Percentiles rank a stretch among this genome's conserved stretches.
phyloP scores from a whole-genome alignment of 2,329 filamentous ascomycete genomes.

The Aspergillus sp. region DNA sequence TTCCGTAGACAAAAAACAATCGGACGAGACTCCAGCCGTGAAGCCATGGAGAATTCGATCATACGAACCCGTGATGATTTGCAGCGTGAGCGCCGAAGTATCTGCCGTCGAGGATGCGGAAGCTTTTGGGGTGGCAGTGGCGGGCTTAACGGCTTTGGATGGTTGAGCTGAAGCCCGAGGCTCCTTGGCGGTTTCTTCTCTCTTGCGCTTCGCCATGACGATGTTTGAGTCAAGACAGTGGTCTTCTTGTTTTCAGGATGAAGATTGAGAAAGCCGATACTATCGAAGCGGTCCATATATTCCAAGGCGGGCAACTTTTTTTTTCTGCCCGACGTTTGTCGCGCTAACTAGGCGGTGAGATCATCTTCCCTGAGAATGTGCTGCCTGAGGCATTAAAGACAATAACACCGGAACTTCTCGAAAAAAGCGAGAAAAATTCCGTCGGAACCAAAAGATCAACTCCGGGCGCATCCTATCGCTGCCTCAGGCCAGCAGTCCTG shows the following conservation, averaged over 20 bases:
- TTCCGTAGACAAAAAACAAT: constrained; percentile 24
- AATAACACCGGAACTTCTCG: too few relatives aligned
- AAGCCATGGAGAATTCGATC: constrained; percentile 90
- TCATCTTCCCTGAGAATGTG: background rate
- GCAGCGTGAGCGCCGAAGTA: constrained; percentile 60
- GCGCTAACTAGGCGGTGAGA: constrained; percentile 12
- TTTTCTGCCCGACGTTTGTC: constrained; percentile 25
- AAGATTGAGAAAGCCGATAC: background rate
- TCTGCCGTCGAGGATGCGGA: constrained; percentile 25
- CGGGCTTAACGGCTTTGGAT: constrained; percentile 36
- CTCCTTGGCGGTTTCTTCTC: constrained; percentile 34
- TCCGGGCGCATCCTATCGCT: background rate
- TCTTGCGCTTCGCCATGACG: constrained; percentile 48
- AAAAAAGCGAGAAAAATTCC: too few relatives aligned
- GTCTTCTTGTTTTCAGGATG: background rate
- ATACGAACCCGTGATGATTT: constrained; percentile 91
- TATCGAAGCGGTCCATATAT: background rate
- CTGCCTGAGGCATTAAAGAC: background rate
- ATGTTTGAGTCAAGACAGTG: background rate
- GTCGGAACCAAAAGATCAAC: too few relatives aligned
- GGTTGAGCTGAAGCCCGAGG: constrained; percentile 22
- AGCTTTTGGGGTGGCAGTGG: constrained; percentile 8
- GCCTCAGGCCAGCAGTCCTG: background rate
- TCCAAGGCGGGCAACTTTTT: constrained; percentile 22
- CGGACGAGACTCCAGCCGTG: constrained; percentile 65